These are phyloP conservation scores for Aspergillus affinis DNA, from an alignment of 495 filamentous ascomycete species.

Conservation along the genomic window DNA sequence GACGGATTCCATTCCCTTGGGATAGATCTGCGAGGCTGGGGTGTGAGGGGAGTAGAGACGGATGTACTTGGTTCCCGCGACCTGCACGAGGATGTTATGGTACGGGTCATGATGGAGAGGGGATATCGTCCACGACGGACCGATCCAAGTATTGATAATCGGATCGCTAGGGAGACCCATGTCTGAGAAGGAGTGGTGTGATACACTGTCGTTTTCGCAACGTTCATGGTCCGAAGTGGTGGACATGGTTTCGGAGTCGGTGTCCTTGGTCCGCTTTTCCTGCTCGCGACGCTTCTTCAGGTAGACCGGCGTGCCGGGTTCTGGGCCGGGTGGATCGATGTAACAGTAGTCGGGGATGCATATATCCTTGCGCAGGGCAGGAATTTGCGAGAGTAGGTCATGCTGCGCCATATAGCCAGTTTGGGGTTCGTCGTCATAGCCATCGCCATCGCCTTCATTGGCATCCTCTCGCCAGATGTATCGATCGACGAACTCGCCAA, in stretches of 20 bases:
- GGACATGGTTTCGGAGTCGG: background rate
- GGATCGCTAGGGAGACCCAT: constrained; percentile 33
- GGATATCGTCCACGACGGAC: constrained; percentile 82
- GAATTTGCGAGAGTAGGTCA: constrained; percentile 80
- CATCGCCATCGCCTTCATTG: constrained; percentile 11
- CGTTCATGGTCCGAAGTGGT: constrained; percentile 31
- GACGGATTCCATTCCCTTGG: constrained; percentile 65
- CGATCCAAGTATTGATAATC: constrained; percentile 87
- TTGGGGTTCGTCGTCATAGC: constrained; percentile 18
- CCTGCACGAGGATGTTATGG: constrained; percentile 88
- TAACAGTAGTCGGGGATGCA: constrained; percentile 83
- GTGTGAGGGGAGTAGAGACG: constrained; percentile 75
- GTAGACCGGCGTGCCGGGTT: constrained; percentile 49
- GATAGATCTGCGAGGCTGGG: constrained; percentile 57
- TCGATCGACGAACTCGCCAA: constrained; percentile 66
- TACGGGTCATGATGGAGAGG: constrained; percentile 93
- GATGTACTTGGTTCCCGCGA: constrained; percentile 89
- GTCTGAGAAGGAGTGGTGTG: constrained; percentile 11
- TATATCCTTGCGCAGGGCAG: constrained; percentile 74
- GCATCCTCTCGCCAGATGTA: constrained; percentile 48
- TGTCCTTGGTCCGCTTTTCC: constrained; percentile 18
- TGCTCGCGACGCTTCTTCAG: constrained; percentile 42
- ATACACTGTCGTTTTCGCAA: constrained; percentile 31
- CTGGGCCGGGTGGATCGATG: constrained; percentile 52
- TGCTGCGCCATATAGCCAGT: constrained; percentile 90